These are phyloP conservation scores for Delonix regia DNA, from an alignment of 306 rosid genomes.

Conservation along the genomic window DNA sequence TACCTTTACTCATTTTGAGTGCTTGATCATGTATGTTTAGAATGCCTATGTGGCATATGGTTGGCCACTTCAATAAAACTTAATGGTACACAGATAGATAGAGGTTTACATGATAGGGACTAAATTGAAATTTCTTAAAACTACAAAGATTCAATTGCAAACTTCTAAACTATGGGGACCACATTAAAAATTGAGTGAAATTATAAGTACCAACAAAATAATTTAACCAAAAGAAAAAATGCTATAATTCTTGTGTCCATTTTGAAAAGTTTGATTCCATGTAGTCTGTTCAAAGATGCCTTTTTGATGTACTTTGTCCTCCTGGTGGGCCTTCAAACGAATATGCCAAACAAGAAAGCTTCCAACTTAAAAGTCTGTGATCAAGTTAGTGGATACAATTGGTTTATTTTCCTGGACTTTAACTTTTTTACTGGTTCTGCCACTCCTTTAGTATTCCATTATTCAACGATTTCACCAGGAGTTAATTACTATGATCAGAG, in stretches of 20 bases:
- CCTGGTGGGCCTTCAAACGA: constrained; percentile 4
- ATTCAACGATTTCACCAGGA: not conserved
- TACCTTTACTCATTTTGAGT: not conserved
- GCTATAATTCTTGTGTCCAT: not conserved
- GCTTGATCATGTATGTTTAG: not conserved
- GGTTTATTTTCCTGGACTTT: not conserved
- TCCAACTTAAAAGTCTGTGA: not conserved
- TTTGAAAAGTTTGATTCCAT: not conserved
- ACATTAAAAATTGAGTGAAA: not conserved
- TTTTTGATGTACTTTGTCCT: not conserved
- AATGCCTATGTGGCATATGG: not conserved
- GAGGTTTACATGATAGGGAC: not conserved
- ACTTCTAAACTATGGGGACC: not conserved
- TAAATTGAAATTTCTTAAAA: not conserved
- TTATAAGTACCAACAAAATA: not conserved
- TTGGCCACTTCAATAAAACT: too few relatives aligned
- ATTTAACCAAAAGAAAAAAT: not conserved
- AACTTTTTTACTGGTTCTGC: not conserved
- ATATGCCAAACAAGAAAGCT: not conserved
- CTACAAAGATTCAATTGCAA: not conserved
- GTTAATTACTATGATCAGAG: too few relatives aligned
- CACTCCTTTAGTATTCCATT: not conserved
- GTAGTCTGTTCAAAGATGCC: constrained; percentile 32
- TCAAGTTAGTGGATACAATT: not conserved
- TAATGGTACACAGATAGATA: not conserved